Percentiles rank a stretch among this genome's conserved stretches.
Evolutionary conservation across 2,329 filamentous ascomycete species (phyloP).

Genomic region (Aureobasidium leucospermi): DNA sequence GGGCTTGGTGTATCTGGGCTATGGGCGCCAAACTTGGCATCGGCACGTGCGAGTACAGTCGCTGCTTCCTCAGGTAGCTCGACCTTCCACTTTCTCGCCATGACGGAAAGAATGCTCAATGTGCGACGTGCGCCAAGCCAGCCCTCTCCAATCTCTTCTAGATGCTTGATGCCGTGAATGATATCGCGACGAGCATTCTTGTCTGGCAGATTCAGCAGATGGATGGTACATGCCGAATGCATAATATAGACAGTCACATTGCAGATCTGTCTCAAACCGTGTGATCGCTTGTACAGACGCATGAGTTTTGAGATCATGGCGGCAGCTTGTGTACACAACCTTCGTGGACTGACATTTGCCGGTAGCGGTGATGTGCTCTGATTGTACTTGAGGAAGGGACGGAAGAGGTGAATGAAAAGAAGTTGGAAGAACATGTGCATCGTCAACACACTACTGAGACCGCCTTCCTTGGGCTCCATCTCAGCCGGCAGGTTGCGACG

Average conservation of each 20-base stretch:
- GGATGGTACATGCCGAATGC: slow-evolving; percentile 90
- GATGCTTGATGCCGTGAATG: slow-evolving; percentile 78
- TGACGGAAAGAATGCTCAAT: slow-evolving; percentile 73
- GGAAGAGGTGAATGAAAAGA: slow-evolving; percentile 90
- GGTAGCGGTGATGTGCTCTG: slow-evolving; percentile 76
- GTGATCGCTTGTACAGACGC: slow-evolving; percentile 84
- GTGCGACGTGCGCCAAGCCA: slow-evolving; percentile 88
- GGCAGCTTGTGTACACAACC: slow-evolving; percentile 84
- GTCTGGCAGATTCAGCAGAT: slow-evolving; percentile 85
- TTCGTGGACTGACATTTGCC: slow-evolving; percentile 78
- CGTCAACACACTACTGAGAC: slow-evolving; percentile 71
- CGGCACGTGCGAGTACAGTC: slow-evolving; percentile 66
- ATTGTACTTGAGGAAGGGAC: slow-evolving; percentile 87
- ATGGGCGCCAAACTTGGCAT: slow-evolving; percentile 72
- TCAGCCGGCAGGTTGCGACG: slow-evolving; percentile 74
- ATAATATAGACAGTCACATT: slow-evolving; percentile 95
- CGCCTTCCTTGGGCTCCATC: slow-evolving; percentile 81
- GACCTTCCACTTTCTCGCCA: slow-evolving; percentile 84
- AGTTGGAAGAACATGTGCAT: slow-evolving; percentile 98
- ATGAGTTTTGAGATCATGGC: slow-evolving; percentile 88
- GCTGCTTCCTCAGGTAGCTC: slow-evolving; percentile 78
- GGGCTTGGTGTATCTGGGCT: slow-evolving; percentile 53
- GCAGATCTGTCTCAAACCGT: slow-evolving; percentile 86
- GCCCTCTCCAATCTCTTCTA: slow-evolving; percentile 91
- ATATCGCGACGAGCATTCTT: slow-evolving; percentile 87